Evolutionary conservation across 495 filamentous ascomycete species (phyloP), one percentile per base, ranked within the genome.

Genomic region (Talaromyces trachyspermus): DNA sequence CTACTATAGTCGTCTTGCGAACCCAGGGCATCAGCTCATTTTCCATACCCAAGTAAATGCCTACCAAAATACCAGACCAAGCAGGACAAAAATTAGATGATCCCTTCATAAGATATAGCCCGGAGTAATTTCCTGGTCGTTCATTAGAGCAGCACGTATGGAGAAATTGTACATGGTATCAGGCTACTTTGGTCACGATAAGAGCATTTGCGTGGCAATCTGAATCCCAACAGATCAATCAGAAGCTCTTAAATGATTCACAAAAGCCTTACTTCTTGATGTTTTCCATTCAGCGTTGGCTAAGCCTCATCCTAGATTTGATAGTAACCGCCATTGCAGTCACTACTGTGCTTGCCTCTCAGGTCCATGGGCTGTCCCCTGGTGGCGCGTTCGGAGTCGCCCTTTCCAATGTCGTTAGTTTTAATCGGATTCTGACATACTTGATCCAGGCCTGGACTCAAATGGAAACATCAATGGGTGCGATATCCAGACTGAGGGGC

Each of bases 261-360:
- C 70, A 73, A 40, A 55, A 55, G 10, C 68, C 70, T 2, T 62
- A 57, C 17, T 73, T 71, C 45, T 56, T 73, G 4, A 57, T 71
- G 22, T 63, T 47, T 23, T 67, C 63, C 47, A 59, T 69, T 32
- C 70, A 73, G 48, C 50, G 56, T 17, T 73, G 70, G 68, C 55
- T 73, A 0, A 59, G 44, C n/a, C 53, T 71, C 7, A 55, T 61
- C 18, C 52, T 71, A 5, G 43, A 63, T n/a, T 35, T 68, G 2
- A 46, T 67, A 8, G 62, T 66, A 1, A 58, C 58, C 4, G 56
- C 52, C 6, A 46, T 71, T 6, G 70, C 65, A 5, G 39, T 63
- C 3, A 42, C 63, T 26, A 33, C 63, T 11, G 54, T 64, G 3
- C 5, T 26, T 9, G 38, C 54, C 6, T 14, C 58, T 12, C 36